Conservation (phyloP, 2,329 filamentous ascomycete genomes). For the Peltaster fructicola region DNA sequence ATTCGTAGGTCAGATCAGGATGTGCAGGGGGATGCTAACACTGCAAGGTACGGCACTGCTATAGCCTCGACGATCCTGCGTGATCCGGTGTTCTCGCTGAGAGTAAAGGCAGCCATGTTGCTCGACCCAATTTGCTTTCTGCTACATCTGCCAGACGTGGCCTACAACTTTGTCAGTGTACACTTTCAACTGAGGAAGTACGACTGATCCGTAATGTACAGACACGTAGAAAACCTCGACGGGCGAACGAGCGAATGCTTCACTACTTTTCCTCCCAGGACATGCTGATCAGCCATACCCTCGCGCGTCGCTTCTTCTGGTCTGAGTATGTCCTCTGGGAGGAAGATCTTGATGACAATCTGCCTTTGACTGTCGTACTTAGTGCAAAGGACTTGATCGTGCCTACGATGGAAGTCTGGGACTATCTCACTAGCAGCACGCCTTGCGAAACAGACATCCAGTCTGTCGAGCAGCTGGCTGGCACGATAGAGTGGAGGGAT, state of each 20-base stretch:
- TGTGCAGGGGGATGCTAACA: too few species aligned
- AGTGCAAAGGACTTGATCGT: constrained; percentile 45
- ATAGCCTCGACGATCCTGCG: constrained; percentile 42
- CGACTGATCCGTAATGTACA: background rate
- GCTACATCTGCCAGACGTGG: constrained; percentile 47
- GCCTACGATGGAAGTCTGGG: constrained; percentile 35
- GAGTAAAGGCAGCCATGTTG: constrained; percentile 32
- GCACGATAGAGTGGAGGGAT: constrained; percentile 23
- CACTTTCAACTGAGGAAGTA: background rate
- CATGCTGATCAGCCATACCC: constrained; percentile 42
- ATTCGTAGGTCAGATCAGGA: too few species aligned
- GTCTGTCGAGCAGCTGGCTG: background rate
- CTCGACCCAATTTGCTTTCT: constrained; percentile 47
- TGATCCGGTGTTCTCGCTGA: constrained; percentile 22
- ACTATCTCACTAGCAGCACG: constrained; percentile 31
- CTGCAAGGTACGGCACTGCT: constrained; percentile 41
- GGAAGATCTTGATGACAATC: constrained; percentile 34
- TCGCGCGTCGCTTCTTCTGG: constrained; percentile 52
- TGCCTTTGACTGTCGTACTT: constrained; percentile 35
- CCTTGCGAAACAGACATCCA: constrained; percentile 2
- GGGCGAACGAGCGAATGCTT: constrained; percentile 47
- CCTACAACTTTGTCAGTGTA: constrained; percentile 42
- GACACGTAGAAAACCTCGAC: constrained; percentile 12
- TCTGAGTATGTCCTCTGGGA: constrained; percentile 50
- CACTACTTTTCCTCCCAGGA: constrained; percentile 52